phyloP scores from a whole-genome alignment of 768 basidiomycete species.

The Lactarius indigo region DNA sequence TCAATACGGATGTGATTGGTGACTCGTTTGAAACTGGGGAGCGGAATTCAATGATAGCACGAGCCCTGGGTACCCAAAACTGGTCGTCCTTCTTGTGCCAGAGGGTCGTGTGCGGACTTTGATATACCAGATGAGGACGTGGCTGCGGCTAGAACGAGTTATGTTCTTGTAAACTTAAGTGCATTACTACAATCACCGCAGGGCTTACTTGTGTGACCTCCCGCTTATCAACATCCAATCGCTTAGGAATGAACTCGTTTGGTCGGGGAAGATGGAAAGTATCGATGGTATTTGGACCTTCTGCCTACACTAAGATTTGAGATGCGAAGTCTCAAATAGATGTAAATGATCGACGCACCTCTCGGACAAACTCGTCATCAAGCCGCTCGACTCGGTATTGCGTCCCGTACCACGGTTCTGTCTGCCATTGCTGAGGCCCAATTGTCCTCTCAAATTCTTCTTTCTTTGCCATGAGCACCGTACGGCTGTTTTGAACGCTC shows the following conservation, averaged over 20 bases:
- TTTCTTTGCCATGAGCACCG: constrained; percentile 76
- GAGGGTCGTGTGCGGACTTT: constrained; percentile 66
- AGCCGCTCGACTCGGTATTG: constrained; percentile 74
- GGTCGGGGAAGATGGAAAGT: constrained; percentile 78
- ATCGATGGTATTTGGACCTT: constrained; percentile 55
- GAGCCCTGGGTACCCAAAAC: constrained; percentile 93
- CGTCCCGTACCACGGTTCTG: constrained; percentile 93
- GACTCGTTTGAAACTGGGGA: constrained; percentile 61
- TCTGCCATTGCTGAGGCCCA: constrained; percentile 51
- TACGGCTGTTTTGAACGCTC: constrained; percentile 55
- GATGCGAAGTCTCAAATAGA: constrained; percentile 2
- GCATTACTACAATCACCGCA: background rate
- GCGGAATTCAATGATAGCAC: constrained; percentile 68
- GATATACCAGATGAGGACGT: constrained; percentile 70
- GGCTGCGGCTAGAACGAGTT: constrained; percentile 54
- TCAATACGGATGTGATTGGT: constrained; percentile 68
- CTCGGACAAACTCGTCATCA: constrained; percentile 55
- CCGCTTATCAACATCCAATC: constrained; percentile 78
- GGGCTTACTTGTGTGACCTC: constrained; percentile 56
- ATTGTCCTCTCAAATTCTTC: constrained; percentile 54
- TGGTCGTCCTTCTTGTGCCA: constrained; percentile 98
- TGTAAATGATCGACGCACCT: constrained; percentile 36
- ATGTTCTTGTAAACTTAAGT: background rate
- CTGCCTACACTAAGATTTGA: constrained; percentile 44
- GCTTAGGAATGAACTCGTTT: constrained; percentile 88